These are phyloP conservation scores for Rhizophora apiculata DNA, from an alignment of 345 rosid species.

Conservation along the genomic window DNA sequence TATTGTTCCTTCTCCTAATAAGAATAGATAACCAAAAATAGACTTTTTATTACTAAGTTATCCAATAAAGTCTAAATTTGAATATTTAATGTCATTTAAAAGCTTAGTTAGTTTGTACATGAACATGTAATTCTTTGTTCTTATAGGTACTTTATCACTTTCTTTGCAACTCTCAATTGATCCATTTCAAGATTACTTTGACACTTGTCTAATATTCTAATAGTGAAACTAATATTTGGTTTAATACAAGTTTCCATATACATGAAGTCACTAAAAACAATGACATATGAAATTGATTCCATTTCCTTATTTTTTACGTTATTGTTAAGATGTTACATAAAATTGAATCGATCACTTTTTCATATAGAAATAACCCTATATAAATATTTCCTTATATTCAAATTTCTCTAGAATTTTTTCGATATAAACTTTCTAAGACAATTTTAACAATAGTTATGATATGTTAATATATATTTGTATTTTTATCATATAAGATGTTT, in stretches of 20 bases:
- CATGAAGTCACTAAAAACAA: not conserved
- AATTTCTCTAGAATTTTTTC: not conserved
- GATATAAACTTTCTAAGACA: not conserved
- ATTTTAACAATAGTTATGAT: not conserved
- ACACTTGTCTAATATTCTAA: not conserved
- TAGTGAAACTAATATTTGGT: not conserved
- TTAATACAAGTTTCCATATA: not conserved
- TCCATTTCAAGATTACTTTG: not conserved
- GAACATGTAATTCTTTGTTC: not conserved
- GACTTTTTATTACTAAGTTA: not conserved
- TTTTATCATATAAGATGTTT: not conserved
- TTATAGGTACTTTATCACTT: not conserved
- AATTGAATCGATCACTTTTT: not conserved
- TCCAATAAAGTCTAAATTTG: not conserved
- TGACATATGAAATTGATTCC: not conserved
- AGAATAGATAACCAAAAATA: not conserved
- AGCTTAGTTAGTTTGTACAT: not conserved
- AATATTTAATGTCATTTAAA: not conserved
- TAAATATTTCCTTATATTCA: not conserved
- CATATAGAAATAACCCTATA: not conserved
- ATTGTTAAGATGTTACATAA: not conserved
- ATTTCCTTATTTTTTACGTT: not conserved
- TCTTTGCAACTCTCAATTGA: not conserved
- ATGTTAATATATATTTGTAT: not conserved
- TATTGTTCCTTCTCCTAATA: not conserved